Evolutionary conservation across 2,329 filamentous ascomycete genomes (phyloP), one percentile per base, ranked within the genome.

Genomic region (Hypoxylon sp.): DNA sequence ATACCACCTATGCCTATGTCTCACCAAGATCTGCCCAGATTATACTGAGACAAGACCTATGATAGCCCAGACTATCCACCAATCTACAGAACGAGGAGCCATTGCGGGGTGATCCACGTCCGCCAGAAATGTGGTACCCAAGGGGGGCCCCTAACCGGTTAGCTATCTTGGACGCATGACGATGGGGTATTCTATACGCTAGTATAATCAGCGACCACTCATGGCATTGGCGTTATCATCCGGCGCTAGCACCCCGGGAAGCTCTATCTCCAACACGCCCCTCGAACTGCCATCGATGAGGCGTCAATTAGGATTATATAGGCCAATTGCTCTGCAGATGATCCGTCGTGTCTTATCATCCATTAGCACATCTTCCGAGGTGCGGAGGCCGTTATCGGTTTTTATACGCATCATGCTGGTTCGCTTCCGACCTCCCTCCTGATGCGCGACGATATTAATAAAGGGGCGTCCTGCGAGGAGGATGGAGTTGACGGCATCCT

Each of bases 201-300:
- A 71, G 59, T 58, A 67, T 54, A 67, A 70, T 68, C 69, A 67
- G 65, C 64, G 26, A 57, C 70, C 70, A 71, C 51, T 71, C 65
- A 71, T 51, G 56, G 55, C 46, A 53, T 36, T 54, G 50, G 59
- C 62, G 64, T 65, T 70, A 72, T 71, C 66, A 69, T 64, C 64
- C 42, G 53, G 57, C 62, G 51, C 57, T 70, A 68, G 46, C 55
- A 60, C 30, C 11, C 46, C 26, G 45, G 45, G 20, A 44, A 60
- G 26, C 57, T 48, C 59, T 53, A 58, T 57, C 44, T 49, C 28
- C 42, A 50, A 59, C 61, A 50, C 22, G 53, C 51, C 48, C 58
- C 59, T 45, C 9, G 32, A 55, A 42, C 20, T 7, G 20, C 28
- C 52, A 53, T 52, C 49, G 5, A 32, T 56, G 44, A 50, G 53